Evolutionary conservation across 2,329 filamentous ascomycete species (phyloP).

Genomic region (Colletotrichum australisinense): DNA sequence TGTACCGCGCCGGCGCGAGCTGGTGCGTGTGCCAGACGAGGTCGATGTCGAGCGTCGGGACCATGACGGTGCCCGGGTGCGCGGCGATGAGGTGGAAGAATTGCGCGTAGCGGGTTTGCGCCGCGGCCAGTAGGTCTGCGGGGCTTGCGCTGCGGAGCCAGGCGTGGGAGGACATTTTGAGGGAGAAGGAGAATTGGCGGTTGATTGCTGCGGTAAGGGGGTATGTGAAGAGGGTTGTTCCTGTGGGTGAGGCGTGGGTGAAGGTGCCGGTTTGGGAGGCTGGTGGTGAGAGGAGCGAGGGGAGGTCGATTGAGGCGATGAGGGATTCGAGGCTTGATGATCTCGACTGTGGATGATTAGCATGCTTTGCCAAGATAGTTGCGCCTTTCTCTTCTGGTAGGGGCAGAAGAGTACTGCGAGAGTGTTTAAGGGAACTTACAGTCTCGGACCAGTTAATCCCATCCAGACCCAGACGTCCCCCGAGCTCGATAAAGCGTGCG

Average conservation of each 20-base stretch:
- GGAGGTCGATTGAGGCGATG: conserved; percentile 6
- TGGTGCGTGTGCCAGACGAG: conserved; percentile 58
- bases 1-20: conserved; percentile 45
- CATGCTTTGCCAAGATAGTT: not conserved
- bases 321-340: not conserved
- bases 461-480: conserved; percentile 16
- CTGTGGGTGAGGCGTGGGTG: conserved; percentile 32
- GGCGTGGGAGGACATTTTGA: conserved; percentile 52
- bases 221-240: conserved; percentile 26
- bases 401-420: no score
- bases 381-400: not conserved
- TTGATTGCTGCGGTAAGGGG: conserved; percentile 46
- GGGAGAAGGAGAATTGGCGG: conserved; percentile 51
- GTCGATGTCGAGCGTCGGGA: conserved; percentile 56
- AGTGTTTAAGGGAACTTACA: conserved; percentile 1
- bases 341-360: conserved; percentile 1
- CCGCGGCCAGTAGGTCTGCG: conserved; percentile 41
- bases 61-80: conserved; percentile 43
- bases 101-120: conserved; percentile 50
- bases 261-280: conserved; percentile 19
- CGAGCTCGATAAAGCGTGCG: conserved; percentile 23
- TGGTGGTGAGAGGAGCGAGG: not conserved
- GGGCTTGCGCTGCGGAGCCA: conserved; percentile 51
- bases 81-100: conserved; percentile 49
- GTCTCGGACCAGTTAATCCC: conserved; percentile 24